These are phyloP conservation scores for Beauveria sp. DNA, from an alignment of 2,329 filamentous ascomycete species.

Conservation along the genomic window DNA sequence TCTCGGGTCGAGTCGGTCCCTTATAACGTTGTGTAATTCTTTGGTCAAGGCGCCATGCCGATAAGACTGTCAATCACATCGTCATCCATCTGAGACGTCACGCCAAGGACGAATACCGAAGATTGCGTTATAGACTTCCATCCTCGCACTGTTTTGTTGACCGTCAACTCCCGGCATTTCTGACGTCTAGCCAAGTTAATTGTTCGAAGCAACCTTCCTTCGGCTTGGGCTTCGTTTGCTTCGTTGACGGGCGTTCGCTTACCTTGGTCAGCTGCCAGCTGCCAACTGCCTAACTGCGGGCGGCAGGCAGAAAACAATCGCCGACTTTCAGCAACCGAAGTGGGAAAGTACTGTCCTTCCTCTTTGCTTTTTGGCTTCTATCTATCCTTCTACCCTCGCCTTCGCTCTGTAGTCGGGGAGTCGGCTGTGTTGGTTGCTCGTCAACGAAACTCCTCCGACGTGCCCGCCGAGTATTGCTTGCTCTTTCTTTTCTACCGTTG, in stretches of 20 bases:
- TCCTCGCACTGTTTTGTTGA: no score
- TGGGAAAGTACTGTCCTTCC: background rate
- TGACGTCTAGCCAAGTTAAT: no score
- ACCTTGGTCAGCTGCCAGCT: background rate
- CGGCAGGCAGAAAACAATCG: background rate
- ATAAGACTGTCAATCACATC: no score
- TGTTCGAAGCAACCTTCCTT: background rate
- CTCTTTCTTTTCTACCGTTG: background rate
- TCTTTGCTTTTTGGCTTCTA: background rate
- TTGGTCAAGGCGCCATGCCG: no score
- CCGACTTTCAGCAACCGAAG: background rate
- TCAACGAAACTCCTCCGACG: background rate
- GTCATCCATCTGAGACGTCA: no score
- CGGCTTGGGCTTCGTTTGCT: background rate
- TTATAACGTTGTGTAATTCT: no score
- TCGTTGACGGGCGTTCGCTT: background rate
- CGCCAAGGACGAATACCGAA: no score
- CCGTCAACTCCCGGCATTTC: no score
- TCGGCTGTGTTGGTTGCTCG: background rate
- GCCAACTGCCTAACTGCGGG: background rate
- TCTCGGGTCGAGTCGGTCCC: no score
- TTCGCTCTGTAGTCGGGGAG: background rate
- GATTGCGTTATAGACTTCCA: background rate
- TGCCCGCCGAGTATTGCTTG: background rate
- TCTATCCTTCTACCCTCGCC: background rate